phyloP scores from a whole-genome alignment of 306 rosid genomes.

The Dicorynia guianensis region DNA sequence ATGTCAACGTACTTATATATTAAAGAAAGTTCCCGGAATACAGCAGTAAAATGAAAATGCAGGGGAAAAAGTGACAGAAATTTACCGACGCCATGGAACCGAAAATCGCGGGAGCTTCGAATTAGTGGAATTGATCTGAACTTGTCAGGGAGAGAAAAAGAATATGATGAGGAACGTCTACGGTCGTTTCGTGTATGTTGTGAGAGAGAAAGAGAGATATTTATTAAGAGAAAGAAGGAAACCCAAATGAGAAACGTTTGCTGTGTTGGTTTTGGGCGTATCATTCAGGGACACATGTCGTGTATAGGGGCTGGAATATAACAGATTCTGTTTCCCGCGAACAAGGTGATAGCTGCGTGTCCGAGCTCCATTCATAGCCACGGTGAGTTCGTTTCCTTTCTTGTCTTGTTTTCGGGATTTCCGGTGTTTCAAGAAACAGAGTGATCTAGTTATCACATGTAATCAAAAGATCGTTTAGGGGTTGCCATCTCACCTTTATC shows the following conservation, averaged over 20 bases:
- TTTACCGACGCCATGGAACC: constrained; percentile 65
- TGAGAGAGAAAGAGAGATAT: background rate
- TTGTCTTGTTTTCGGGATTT: too few species aligned
- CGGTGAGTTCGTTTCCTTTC: too few species aligned
- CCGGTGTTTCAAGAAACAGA: too few species aligned
- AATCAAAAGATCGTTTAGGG: too few species aligned
- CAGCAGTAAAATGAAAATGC: background rate
- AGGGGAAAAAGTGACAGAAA: background rate
- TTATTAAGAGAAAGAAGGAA: background rate
- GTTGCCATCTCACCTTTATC: too few species aligned
- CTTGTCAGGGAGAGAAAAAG: constrained; percentile 27
- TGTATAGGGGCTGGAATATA: too few species aligned
- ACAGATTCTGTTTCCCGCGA: background rate
- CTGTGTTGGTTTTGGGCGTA: background rate
- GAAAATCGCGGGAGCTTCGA: constrained; percentile 37
- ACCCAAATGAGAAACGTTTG: constrained; percentile 32
- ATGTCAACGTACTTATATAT: too few species aligned
- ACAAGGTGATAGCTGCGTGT: background rate
- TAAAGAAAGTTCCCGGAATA: background rate
- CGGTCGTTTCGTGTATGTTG: too few species aligned
- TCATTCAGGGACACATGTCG: background rate
- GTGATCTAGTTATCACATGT: too few species aligned
- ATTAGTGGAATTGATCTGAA: background rate
- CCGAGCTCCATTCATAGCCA: too few species aligned
- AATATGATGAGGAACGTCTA: constrained; percentile 1